Evolutionary conservation across 1,284 basidiomycete genomes (phyloP), one percentile per base, ranked within the genome.

Genomic region (Violaceomyces palustris): DNA sequence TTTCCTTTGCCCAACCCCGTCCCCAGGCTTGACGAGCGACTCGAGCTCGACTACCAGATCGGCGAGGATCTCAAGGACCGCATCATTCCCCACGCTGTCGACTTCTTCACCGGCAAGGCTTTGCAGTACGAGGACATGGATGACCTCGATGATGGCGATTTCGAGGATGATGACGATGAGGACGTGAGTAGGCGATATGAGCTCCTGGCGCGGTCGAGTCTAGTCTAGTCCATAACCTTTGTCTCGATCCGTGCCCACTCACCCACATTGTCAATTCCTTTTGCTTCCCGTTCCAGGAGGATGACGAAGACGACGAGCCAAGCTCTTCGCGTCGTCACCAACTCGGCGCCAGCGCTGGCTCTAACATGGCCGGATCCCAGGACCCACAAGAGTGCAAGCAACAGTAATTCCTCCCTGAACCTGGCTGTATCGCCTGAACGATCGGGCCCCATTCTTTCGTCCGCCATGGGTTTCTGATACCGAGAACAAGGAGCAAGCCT

Each of bases 51-150:
- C 78, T 97, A 96, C 76, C 92, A 96, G 79, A 87, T 97, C 68
- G 93, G 92, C 40, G 93, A 97, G 79, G 93, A 98, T 76, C 79
- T 98, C 70, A 97, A 97, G 79, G 93, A 97, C 76, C 87, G 91
- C 79, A 82, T 97, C 74, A 88, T 97, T 60, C 91, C 93, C 39
- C 87, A 87, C 59, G 92, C 92, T 17, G 79, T 97, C 59, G 92
- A 74, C 63, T 77, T 71, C 53, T 96, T 96, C 77, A 96, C 92
- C 15, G 93, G 93, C 69, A 93, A 94, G 77, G 90, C 91, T 15
- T 81, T 96, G 41, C 83, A 88, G 67, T 91, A 86, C 72, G 92
- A 94, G 62, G 80, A 83, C 35, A 34, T 68, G 2, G 67, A 69
- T 1, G 84, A 86, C 6, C 57, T 61, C 40, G 73, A 75, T 38